Evolutionary conservation across 805 yeast species (phyloP).

Genomic region (Starmera dryadoides): DNA sequence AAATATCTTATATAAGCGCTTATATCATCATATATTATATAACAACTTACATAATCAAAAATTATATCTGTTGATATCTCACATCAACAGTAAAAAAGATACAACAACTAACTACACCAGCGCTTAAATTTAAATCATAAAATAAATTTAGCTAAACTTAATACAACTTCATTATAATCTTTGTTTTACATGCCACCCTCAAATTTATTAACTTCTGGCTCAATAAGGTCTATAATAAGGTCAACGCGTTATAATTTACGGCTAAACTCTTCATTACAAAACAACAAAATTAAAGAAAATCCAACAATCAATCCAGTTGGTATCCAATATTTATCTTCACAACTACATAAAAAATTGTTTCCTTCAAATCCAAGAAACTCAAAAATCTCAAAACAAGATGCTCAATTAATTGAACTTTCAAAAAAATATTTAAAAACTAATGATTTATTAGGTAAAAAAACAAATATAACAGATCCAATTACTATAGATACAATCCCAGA

Average conservation of each 20-base stretch:
- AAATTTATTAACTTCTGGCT: too few relatives aligned
- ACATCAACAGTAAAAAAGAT: too few relatives aligned
- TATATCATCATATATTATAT: too few relatives aligned
- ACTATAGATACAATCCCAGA: constrained; percentile 55
- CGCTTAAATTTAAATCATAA: too few relatives aligned
- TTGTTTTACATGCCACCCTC: too few relatives aligned
- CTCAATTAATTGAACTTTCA: constrained; percentile 43
- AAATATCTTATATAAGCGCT: too few relatives aligned
- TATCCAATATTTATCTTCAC: constrained; percentile 63
- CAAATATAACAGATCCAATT: constrained; percentile 56
- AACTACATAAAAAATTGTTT: constrained; percentile 56
- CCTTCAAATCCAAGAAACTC: constrained; percentile 11
- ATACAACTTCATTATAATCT: too few relatives aligned
- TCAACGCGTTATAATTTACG: background rate
- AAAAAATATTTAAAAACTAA: constrained; percentile 51
- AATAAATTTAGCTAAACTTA: too few relatives aligned
- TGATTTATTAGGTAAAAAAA: constrained; percentile 68
- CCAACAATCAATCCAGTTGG: constrained; percentile 73
- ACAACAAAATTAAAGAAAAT: constrained; percentile 27
- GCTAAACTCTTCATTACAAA: background rate
- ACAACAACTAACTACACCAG: too few relatives aligned
- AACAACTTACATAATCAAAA: too few relatives aligned
- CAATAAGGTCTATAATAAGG: too few relatives aligned
- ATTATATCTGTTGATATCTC: too few relatives aligned
- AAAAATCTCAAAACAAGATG: background rate